A percentile compares a stretch with the other conserved stretches of the same genome.
Evolutionary conservation across 2,329 filamentous ascomycete species (phyloP).

Genomic region (Dryadomyces sulphureus): DNA sequence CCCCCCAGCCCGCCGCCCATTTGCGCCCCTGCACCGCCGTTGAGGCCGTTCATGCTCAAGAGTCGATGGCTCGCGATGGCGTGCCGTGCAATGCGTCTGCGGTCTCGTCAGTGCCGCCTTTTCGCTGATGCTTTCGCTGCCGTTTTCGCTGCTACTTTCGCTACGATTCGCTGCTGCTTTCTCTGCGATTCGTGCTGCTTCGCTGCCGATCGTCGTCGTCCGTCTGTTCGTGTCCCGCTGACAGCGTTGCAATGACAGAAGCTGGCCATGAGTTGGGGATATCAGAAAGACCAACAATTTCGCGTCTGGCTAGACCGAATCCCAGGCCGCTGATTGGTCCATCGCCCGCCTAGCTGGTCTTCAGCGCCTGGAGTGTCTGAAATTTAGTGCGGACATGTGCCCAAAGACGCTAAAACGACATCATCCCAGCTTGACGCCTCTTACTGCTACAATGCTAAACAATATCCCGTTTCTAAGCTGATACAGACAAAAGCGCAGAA

Average conservation of each 20-base stretch:
- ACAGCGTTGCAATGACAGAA: no score
- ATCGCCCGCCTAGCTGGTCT: background rate
- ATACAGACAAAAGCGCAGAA: no score
- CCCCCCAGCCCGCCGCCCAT: conserved; percentile 14
- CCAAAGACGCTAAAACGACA: background rate
- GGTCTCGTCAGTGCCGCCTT: no score
- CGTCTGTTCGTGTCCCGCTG: no score
- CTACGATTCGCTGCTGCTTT: background rate
- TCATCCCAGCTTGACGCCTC: background rate
- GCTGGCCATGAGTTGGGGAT: no score
- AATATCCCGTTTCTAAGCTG: background rate
- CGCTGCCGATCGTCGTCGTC: background rate
- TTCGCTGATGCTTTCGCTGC: background rate
- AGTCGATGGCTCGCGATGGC: background rate
- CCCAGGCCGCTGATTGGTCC: background rate
- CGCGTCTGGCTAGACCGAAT: background rate
- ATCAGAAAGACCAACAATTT: no score
- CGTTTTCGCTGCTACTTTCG: background rate
- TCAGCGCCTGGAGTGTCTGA: background rate
- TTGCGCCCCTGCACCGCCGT: conserved; percentile 2
- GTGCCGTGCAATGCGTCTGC: no score
- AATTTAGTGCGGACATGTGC: background rate
- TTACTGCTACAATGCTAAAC: background rate
- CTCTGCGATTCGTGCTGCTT: background rate
- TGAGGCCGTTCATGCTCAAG: conserved; percentile 8